A percentile compares a stretch with the other conserved stretches of the same genome.
These are phyloP conservation scores for Neonectria magnoliae DNA, from an alignment of 2,329 filamentous ascomycete genomes.

Conservation along the genomic window DNA sequence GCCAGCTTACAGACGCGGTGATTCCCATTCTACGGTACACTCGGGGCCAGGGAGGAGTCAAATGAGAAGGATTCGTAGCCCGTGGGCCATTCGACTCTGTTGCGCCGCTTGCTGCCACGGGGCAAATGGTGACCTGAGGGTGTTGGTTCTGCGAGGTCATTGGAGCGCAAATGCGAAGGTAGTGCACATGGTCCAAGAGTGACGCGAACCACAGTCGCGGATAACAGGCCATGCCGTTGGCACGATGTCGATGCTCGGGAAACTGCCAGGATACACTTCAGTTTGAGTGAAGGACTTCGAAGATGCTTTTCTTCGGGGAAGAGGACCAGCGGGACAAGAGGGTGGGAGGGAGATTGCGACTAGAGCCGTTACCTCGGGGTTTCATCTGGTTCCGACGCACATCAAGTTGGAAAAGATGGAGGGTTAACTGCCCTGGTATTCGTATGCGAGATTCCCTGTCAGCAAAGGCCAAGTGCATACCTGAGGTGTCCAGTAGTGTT, in stretches of 20 bases:
- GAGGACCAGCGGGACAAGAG: background rate
- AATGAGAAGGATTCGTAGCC: background rate
- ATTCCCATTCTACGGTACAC: background rate
- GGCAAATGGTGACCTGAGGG: background rate
- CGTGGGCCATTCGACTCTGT: background rate
- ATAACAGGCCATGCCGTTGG: slow-evolving; percentile 8
- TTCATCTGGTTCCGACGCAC: background rate
- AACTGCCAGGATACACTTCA: background rate
- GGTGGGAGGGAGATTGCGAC: background rate
- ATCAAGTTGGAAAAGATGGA: background rate
- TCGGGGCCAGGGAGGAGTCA: background rate
- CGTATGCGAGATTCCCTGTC: background rate
- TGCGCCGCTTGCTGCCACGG: slow-evolving; percentile 4
- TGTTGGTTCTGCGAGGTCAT: slow-evolving; percentile 13
- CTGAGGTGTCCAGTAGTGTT: background rate
- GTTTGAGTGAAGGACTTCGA: background rate
- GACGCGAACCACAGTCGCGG: background rate
- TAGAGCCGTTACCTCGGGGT: background rate
- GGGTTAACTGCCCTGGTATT: background rate
- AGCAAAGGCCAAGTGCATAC: background rate
- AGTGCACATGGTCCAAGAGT: background rate
- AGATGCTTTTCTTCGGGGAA: background rate
- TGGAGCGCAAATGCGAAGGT: slow-evolving; percentile 21
- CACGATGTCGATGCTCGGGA: background rate
- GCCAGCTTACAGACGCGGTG: slow-evolving; percentile 14